Conservation (phyloP, 1,139 yeast species). For the Geotrichum aggregatum region DNA sequence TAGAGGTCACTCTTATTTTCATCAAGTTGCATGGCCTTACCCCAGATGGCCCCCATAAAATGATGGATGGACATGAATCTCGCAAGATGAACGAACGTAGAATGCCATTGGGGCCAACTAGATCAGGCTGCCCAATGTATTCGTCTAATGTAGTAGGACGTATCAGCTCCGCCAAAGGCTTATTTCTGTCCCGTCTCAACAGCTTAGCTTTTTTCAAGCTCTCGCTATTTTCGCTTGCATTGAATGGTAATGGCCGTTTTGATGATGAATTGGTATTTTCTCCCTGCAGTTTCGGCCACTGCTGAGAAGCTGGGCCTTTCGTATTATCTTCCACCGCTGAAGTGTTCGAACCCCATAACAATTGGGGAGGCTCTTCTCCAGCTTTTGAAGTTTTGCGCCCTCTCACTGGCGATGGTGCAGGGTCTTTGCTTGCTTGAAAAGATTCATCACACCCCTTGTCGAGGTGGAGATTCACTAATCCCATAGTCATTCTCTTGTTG, state of each 20-base stretch:
- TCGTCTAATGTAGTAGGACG: slow-evolving; percentile 73
- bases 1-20: slow-evolving; percentile 3
- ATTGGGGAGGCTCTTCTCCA: not conserved
- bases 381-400: not conserved
- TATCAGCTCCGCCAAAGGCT: slow-evolving; percentile 79
- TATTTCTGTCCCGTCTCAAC: slow-evolving; percentile 10
- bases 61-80: slow-evolving; percentile 66
- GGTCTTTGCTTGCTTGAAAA: not conserved
- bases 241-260: not conserved
- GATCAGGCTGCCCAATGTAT: slow-evolving; percentile 80
- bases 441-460: slow-evolving; percentile 37
- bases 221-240: not conserved
- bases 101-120: slow-evolving; percentile 71
- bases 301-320: slow-evolving; percentile 5
- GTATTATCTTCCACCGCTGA: not conserved
- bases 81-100: slow-evolving; percentile 62
- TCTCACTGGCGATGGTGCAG: not conserved
- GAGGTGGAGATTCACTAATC: slow-evolving; percentile 38
- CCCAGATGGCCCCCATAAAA: slow-evolving; percentile 96
- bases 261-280: not conserved
- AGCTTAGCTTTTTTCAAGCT: slow-evolving; percentile 12
- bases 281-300: not conserved
- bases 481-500: slow-evolving; percentile 33
- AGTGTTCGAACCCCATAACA: not conserved
- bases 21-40: slow-evolving; percentile 32